Conservation (phyloP, 2,329 filamentous ascomycete genomes). For the Alternaria panax region DNA sequence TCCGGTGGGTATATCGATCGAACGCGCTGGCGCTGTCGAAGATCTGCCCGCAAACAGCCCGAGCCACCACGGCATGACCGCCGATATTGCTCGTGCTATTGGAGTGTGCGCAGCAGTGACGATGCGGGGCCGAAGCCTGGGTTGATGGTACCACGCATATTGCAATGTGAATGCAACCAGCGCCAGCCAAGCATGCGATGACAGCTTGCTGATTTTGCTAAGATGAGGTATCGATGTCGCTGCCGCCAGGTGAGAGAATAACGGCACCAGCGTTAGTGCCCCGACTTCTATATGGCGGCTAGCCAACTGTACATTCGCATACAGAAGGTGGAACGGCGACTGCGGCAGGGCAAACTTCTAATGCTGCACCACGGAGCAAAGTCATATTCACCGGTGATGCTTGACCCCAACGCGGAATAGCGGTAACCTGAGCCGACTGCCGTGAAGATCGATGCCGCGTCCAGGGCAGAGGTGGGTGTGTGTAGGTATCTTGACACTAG, state of each 20-base stretch:
- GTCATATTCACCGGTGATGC: conserved; percentile 13
- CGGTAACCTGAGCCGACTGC: conserved; percentile 39
- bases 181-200: conserved; percentile 6
- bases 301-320: conserved; percentile 12
- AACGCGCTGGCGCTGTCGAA: conserved; percentile 38
- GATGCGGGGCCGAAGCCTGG: conserved; percentile 39
- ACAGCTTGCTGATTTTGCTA: neutral
- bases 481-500: conserved; percentile 32
- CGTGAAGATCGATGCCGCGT: conserved; percentile 25
- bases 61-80: conserved; percentile 31
- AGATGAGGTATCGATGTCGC: neutral
- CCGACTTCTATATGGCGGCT: conserved; percentile 7
- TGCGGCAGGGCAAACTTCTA: conserved; percentile 15
- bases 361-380: conserved; percentile 9
- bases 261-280: conserved; percentile 12
- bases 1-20: conserved; percentile 46
- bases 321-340: conserved; percentile 15
- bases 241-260: neutral
- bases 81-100: conserved; percentile 32
- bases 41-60: conserved; percentile 49
- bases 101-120: conserved; percentile 28
- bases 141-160: conserved; percentile 34
- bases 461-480: conserved; percentile 24
- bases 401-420: conserved; percentile 40
- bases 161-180: conserved; percentile 4